Percentiles rank a stretch among this genome's conserved stretches.
These are phyloP conservation scores for Yarrowia deformans DNA, from an alignment of 805 yeast species.

Conservation along the genomic window DNA sequence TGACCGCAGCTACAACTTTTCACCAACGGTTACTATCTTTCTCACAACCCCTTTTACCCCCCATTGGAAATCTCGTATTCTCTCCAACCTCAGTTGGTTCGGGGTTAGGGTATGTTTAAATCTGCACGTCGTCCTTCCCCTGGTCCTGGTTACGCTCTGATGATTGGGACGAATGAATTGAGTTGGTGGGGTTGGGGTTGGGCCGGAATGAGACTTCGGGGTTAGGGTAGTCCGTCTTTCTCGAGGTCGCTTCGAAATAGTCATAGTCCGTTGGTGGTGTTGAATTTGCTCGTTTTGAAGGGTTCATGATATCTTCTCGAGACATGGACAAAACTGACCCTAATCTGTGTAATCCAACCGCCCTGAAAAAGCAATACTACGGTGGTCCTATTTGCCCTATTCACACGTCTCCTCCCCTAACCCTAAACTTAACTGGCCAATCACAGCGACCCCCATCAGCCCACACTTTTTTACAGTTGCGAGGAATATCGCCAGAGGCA, in stretches of 20 bases:
- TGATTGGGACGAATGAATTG: constrained; percentile 14
- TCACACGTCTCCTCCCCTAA: too few species aligned
- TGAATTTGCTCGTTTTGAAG: neutral
- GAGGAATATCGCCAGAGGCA: constrained; percentile 21
- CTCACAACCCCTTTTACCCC: neutral
- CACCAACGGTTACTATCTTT: too few species aligned
- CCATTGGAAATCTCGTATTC: neutral
- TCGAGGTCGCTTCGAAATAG: neutral
- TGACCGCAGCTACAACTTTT: neutral
- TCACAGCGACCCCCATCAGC: constrained; percentile 23
- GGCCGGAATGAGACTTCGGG: neutral
- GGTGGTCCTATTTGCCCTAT: neutral
- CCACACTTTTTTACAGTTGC: constrained; percentile 39
- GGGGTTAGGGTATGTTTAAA: constrained; percentile 2
- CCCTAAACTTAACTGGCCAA: constrained; percentile 28
- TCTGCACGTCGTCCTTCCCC: neutral
- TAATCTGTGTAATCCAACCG: too few species aligned
- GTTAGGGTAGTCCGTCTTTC: constrained; percentile 4
- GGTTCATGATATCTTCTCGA: neutral
- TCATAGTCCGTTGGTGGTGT: neutral
- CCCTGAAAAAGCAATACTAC: neutral
- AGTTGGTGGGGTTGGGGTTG: neutral
- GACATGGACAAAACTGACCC: neutral
- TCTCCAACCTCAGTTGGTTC: constrained; percentile 3
- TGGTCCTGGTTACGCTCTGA: neutral